Evolutionary conservation across 2,329 filamentous ascomycete species (phyloP).

Genomic region (Paradendryphiella salina): DNA sequence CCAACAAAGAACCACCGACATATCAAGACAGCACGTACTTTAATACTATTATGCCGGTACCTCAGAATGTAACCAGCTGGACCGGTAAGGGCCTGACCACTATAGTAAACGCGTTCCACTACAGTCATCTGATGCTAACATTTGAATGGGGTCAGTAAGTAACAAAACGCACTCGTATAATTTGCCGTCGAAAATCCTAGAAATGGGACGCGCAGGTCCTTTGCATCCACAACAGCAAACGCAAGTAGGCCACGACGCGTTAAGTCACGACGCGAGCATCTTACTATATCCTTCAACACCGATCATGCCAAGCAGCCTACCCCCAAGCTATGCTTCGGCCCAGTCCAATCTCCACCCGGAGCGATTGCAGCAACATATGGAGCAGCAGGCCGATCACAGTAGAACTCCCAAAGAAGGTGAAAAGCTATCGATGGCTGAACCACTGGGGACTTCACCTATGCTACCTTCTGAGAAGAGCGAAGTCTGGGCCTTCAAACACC

Average conservation of each 20-base stretch:
- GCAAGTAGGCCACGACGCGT: neutral
- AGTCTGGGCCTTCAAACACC: neutral
- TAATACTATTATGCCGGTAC: neutral
- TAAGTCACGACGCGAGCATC: neutral
- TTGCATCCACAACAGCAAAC: neutral
- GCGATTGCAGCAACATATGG: neutral
- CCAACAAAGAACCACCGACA: neutral
- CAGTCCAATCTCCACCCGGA: neutral
- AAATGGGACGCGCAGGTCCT: neutral
- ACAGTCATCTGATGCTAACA: neutral
- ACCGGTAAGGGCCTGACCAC: neutral
- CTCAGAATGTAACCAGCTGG: neutral
- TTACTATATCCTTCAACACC: neutral
- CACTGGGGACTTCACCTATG: too few species aligned
- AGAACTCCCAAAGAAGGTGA: neutral
- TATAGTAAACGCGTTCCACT: neutral
- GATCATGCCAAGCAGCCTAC: constrained; percentile 2
- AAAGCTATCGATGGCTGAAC: too few species aligned
- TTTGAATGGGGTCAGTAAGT: neutral
- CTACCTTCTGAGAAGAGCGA: neutral
- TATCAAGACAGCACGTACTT: constrained; percentile 11
- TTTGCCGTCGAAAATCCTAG: neutral
- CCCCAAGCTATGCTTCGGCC: constrained; percentile 13
- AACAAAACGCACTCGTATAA: neutral
- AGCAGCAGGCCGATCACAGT: neutral